A percentile compares a stretch with the other conserved stretches of the same genome.
These are phyloP conservation scores for Dicorynia guianensis DNA, from an alignment of 306 rosid genomes.

Conservation along the genomic window DNA sequence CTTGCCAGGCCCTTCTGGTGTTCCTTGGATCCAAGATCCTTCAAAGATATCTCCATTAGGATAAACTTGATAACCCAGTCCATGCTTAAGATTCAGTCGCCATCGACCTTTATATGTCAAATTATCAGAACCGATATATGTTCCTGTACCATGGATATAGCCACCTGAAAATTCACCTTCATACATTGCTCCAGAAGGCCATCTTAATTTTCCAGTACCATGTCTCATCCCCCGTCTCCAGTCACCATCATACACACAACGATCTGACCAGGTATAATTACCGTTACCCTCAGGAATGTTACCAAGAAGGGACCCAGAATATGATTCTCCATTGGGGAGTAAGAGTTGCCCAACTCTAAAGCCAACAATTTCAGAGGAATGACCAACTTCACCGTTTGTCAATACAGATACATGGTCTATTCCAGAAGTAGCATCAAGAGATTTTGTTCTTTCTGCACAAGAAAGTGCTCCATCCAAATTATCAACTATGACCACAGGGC, in stretches of 20 bases:
- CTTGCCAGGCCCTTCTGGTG: slow-evolving; percentile 96
- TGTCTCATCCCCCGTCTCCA: slow-evolving; percentile 98
- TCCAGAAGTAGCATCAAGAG: slow-evolving; percentile 65
- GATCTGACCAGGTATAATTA: slow-evolving; percentile 87
- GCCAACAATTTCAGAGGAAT: slow-evolving; percentile 65
- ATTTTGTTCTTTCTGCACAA: slow-evolving; percentile 78
- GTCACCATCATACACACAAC: slow-evolving; percentile 89
- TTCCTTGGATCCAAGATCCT: slow-evolving; percentile 98
- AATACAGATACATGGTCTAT: slow-evolving; percentile 47
- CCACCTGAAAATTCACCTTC: slow-evolving; percentile 96
- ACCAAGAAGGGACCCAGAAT: slow-evolving; percentile 81
- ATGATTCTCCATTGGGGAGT: slow-evolving; percentile 76
- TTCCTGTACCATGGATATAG: slow-evolving; percentile 87
- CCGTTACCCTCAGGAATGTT: slow-evolving; percentile 86
- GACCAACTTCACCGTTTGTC: slow-evolving; percentile 59
- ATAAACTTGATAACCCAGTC: slow-evolving; percentile 87
- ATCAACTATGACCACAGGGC: slow-evolving; percentile 80
- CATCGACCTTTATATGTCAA: slow-evolving; percentile 88
- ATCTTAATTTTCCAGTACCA: slow-evolving; percentile 74
- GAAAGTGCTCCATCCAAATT: slow-evolving; percentile 62
- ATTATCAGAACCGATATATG: slow-evolving; percentile 60
- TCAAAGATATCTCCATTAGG: slow-evolving; percentile 89
- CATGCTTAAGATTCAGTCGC: slow-evolving; percentile 93
- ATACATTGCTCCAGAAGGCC: slow-evolving; percentile 78
- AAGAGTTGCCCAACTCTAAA: slow-evolving; percentile 77